These are phyloP conservation scores for Arthromyces matolae DNA, from an alignment of 768 basidiomycete genomes.

Conservation along the genomic window DNA sequence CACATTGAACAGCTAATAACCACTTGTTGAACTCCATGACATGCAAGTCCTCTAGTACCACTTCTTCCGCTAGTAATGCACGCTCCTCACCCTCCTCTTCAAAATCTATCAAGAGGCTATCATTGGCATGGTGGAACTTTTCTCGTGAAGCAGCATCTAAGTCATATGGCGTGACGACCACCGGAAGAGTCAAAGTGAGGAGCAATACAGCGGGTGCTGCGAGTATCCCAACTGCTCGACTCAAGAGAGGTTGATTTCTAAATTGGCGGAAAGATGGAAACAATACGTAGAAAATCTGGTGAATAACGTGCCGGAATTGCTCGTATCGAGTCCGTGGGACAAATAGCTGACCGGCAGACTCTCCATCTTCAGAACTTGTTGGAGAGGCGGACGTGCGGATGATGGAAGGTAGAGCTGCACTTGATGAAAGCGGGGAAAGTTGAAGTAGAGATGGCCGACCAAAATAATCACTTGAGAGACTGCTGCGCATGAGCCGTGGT, in stretches of 20 bases:
- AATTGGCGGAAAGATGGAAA: slow-evolving; percentile 86
- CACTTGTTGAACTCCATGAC: slow-evolving; percentile 71
- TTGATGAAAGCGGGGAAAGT: slow-evolving; percentile 10
- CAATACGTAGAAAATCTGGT: slow-evolving; percentile 53
- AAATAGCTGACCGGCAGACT: slow-evolving; percentile 36
- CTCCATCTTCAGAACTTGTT: slow-evolving; percentile 36
- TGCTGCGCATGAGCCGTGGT: slow-evolving; percentile 11
- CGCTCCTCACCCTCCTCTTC: slow-evolving; percentile 75
- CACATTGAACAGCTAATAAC: slow-evolving; percentile 82
- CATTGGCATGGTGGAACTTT: slow-evolving; percentile 33
- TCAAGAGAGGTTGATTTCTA: slow-evolving; percentile 61
- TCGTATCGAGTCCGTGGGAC: slow-evolving; percentile 39
- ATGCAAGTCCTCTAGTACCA: slow-evolving; percentile 65
- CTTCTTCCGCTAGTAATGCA: slow-evolving; percentile 69
- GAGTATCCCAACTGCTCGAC: slow-evolving; percentile 70
- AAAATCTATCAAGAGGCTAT: slow-evolving; percentile 57
- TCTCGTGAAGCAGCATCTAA: slow-evolving; percentile 31
- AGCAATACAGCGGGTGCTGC: slow-evolving; percentile 84
- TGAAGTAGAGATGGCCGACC: slow-evolving; percentile 4
- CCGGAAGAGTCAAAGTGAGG: slow-evolving; percentile 87
- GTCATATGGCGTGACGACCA: slow-evolving; percentile 67
- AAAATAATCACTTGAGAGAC: slow-evolving; percentile 16
- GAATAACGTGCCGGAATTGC: slow-evolving; percentile 33
- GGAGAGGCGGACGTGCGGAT: slow-evolving; percentile 54
- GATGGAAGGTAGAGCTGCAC: slow-evolving; percentile 49